phyloP scores from a whole-genome alignment of 805 yeast genomes.

The Wickerhamiella lipophila region DNA sequence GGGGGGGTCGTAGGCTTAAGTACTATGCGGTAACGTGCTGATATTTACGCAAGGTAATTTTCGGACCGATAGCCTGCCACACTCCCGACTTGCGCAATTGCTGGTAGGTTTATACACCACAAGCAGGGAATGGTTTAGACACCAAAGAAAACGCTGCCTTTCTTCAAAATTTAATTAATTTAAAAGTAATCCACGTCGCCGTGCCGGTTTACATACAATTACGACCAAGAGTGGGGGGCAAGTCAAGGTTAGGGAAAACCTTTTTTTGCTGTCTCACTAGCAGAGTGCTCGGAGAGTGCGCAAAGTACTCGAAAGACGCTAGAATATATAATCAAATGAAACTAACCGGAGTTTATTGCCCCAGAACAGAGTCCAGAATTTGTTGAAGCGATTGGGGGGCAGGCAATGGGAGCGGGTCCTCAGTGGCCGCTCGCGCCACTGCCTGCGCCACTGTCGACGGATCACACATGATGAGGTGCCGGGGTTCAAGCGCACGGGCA shows the following conservation, averaged over 20 bases:
- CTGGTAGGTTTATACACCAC: not conserved
- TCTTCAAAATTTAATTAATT: not conserved
- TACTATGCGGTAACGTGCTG: slow-evolving; percentile 9
- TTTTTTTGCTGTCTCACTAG: no score
- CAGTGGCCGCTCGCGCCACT: slow-evolving; percentile 4
- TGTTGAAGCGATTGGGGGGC: slow-evolving; percentile 10
- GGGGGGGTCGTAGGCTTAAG: slow-evolving; percentile 10
- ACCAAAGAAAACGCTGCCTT: not conserved
- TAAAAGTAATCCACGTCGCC: not conserved
- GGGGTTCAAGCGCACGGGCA: slow-evolving; percentile 40
- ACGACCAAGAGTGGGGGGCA: not conserved
- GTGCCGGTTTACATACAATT: not conserved
- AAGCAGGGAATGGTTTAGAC: not conserved
- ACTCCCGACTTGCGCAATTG: slow-evolving; percentile 8
- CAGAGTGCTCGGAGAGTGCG: no score
- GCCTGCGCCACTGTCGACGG: slow-evolving; percentile 9
- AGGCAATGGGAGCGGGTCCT: not conserved
- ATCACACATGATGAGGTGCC: slow-evolving; percentile 10
- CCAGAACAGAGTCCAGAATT: slow-evolving; percentile 1
- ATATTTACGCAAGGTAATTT: slow-evolving; percentile 6
- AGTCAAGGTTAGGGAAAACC: slow-evolving; percentile 3
- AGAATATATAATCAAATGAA: not conserved
- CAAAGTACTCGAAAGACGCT: not conserved
- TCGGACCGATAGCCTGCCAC: slow-evolving; percentile 11
- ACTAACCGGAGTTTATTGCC: not conserved